These are phyloP conservation scores for Incumbomyces lentus DNA, from an alignment of 2,329 filamentous ascomycete genomes.

Conservation along the genomic window DNA sequence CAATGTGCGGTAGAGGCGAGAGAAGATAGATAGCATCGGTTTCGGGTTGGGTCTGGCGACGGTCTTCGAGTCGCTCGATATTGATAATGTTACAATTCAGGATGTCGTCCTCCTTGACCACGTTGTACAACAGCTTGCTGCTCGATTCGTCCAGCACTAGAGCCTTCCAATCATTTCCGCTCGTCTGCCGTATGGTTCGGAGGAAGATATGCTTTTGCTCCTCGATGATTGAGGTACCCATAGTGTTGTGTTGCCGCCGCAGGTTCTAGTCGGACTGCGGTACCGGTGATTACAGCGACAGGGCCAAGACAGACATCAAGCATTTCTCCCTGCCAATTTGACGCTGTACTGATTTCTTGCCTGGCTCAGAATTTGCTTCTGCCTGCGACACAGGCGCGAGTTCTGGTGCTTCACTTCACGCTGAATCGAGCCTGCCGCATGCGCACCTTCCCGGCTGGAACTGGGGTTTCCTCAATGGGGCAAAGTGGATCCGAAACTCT, in stretches of 20 bases:
- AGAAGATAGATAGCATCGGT: conserved; percentile 95
- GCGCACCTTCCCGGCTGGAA: neutral
- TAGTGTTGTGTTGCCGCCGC: conserved; percentile 36
- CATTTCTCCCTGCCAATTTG: neutral
- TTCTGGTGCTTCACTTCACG: too few relatives aligned
- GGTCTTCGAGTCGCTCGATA: conserved; percentile 87
- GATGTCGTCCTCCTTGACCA: conserved; percentile 89
- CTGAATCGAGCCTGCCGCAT: neutral
- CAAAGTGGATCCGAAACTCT: neutral
- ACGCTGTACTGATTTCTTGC: neutral
- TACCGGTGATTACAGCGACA: conserved; percentile 2
- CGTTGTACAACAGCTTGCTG: conserved; percentile 79
- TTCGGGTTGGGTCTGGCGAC: conserved; percentile 67
- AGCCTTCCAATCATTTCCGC: conserved; percentile 69
- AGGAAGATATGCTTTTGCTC: conserved; percentile 52
- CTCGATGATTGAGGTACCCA: conserved; percentile 76
- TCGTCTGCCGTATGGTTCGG: conserved; percentile 19
- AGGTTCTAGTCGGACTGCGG: neutral
- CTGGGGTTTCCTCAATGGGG: neutral
- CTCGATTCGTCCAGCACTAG: conserved; percentile 77
- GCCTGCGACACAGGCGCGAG: too few relatives aligned
- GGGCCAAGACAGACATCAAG: neutral
- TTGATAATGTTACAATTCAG: conserved; percentile 94
- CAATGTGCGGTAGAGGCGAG: conserved; percentile 72
- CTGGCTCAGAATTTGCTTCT: too few relatives aligned